Percentiles rank a stretch among this genome's conserved stretches.
Conservation (phyloP, 169 alveolate species). For the Plasmodium malariae region DNA sequence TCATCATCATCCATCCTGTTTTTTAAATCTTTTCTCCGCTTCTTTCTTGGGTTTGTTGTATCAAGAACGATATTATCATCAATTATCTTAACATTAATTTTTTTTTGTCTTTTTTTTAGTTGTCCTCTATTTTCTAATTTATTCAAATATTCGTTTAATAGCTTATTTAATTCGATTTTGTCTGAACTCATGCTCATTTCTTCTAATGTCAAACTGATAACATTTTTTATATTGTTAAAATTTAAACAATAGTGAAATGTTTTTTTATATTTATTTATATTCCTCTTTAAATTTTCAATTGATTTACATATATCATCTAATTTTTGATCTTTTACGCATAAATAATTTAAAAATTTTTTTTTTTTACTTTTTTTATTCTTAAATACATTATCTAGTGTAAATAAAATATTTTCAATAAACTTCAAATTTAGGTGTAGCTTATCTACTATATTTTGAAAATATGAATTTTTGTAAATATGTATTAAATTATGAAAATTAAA, state of each 20-base stretch:
- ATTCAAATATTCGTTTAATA: conserved; percentile 49
- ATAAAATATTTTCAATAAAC: conserved; percentile 59
- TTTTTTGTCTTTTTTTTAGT: conserved; percentile 60
- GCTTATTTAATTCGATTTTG: conserved; percentile 49
- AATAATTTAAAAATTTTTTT: conserved; percentile 38
- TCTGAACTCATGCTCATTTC: conserved; percentile 74
- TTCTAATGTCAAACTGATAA: conserved; percentile 37
- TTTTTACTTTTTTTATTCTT: conserved; percentile 35
- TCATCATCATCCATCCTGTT: not conserved
- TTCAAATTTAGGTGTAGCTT: conserved; percentile 61
- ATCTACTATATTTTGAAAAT: conserved; percentile 69
- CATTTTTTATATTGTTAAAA: conserved; percentile 70
- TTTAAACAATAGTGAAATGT: conserved; percentile 70
- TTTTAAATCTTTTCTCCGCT: conserved; percentile 5
- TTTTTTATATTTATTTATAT: conserved; percentile 43
- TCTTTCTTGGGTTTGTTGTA: conserved; percentile 17
- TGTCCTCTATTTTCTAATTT: conserved; percentile 57
- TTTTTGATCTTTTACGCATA: conserved; percentile 65
- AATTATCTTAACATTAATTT: conserved; percentile 54
- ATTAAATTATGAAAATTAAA: conserved; percentile 31
- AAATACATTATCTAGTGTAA: conserved; percentile 26
- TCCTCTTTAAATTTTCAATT: conserved; percentile 58
- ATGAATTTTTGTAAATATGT: conserved; percentile 41
- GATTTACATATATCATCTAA: conserved; percentile 70
- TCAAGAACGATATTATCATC: conserved; percentile 58